Evolutionary conservation across 345 rosid genomes (phyloP).

Genomic region (Syzygium jambos): DNA sequence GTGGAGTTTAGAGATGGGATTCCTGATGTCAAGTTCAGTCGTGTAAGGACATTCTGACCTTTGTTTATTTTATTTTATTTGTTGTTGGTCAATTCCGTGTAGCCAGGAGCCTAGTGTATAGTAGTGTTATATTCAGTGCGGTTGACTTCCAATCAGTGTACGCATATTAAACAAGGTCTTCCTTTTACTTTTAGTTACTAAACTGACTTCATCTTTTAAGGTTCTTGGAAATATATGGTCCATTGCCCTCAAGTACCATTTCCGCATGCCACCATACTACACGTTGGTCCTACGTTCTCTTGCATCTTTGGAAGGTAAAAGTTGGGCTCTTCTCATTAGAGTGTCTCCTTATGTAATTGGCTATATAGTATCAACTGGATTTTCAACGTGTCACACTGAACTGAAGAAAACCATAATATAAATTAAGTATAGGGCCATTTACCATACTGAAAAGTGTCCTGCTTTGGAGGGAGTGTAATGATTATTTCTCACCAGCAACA

Average conservation of each 20-base stretch:
- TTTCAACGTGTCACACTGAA: neutral
- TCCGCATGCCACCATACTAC: slow-evolving; percentile 95
- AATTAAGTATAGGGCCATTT: neutral
- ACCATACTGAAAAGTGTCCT: neutral
- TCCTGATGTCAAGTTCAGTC: slow-evolving; percentile 90
- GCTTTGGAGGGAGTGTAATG: neutral
- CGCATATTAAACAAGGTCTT: neutral
- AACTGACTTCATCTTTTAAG: slow-evolving; percentile 22
- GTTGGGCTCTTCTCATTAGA: neutral
- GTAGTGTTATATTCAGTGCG: neutral
- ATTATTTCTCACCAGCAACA: neutral
- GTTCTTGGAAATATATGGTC: slow-evolving; percentile 82
- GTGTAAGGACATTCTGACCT: slow-evolving; percentile 39
- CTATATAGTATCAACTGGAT: neutral
- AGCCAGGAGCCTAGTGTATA: neutral
- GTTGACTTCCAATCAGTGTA: neutral
- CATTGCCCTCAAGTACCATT: slow-evolving; percentile 81
- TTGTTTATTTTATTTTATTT: neutral
- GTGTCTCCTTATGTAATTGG: neutral
- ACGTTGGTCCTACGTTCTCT: slow-evolving; percentile 93
- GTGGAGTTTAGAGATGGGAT: slow-evolving; percentile 74
- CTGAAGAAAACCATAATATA: neutral
- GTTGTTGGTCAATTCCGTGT: neutral
- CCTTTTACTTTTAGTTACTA: neutral
- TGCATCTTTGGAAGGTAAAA: slow-evolving; percentile 89